Evolutionary conservation across 371 early-diverging fungal genomes (phyloP), one percentile per base, ranked within the genome.

Genomic region (Umbelopsis sp.): DNA sequence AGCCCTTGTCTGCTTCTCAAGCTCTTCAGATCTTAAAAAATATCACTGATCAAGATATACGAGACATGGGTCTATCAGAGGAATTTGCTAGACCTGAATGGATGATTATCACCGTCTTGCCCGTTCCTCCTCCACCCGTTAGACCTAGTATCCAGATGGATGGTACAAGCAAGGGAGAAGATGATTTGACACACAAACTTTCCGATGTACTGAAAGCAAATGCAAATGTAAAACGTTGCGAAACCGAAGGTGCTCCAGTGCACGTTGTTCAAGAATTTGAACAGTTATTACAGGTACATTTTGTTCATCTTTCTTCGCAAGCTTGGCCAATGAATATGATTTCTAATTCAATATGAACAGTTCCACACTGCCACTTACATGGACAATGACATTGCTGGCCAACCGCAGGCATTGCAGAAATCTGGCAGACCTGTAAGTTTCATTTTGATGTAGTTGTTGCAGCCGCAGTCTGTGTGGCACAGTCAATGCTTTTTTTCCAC

Each of bases 281-380:
- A 74, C 87, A 91, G 48, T 80, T 99, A 52, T 83, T 99, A 51
- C 99, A 99, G 86, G 86, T 86, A 70, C 65, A 50, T 44, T 14
- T 51, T 22, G n/a, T 35, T 38, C 10, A 9, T 4, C 14, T 32
- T 65, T 45, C 20, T 65, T 18, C 22, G 14, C 22, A 37, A 22
- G 4, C 38, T 29, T n/a, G 6, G 7, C 48, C 29, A 29, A 48
- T 18, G 48, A n/a, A 2, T 48, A 18, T 16, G 14, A 35, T 63
- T 22, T 11, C 63, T 63, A 57, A 48, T 50, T 2, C 45, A 24
- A 51, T 12, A 12, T 44, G 4, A 46, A 24, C 67, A 85, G 86
- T 99, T 94, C 85, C 99, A 99, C 78, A 92, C 97, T 65, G 99
- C 99, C 4, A 99, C 99, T 25, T 93, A 95, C 72, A 99, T 99